Evolutionary conservation across 2,329 filamentous ascomycete species (phyloP).

Genomic region (Claviceps cyperi): DNA sequence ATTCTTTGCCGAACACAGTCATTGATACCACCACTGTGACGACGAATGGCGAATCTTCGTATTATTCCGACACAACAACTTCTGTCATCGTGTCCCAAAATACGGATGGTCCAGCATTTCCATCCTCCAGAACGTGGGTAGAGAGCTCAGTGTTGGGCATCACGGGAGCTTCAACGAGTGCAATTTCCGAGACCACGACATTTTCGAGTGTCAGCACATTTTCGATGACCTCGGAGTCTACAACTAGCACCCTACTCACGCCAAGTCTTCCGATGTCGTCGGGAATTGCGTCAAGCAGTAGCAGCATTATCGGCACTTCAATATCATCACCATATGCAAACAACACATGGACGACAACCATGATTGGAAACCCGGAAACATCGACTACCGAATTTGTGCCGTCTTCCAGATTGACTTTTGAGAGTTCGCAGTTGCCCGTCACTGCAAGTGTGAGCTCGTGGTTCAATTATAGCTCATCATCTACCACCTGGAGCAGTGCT

Average conservation of each 20-base stretch:
- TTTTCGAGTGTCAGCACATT: background rate
- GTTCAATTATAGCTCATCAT: background rate
- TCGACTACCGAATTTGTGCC: background rate
- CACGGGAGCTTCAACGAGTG: background rate
- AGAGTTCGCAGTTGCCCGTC: slow-evolving; percentile 1
- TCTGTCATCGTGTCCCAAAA: background rate
- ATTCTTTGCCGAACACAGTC: background rate
- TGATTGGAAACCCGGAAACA: background rate
- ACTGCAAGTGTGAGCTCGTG: background rate
- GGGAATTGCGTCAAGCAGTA: background rate
- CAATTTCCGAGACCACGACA: background rate
- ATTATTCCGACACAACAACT: background rate
- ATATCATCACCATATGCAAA: background rate
- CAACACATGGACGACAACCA: background rate
- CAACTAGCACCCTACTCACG: background rate
- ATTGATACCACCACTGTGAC: background rate
- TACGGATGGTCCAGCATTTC: background rate
- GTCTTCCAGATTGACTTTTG: background rate
- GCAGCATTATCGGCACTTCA: background rate
- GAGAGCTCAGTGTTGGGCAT: slow-evolving; percentile 5
- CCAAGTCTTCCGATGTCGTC: background rate
- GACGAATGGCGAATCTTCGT: background rate
- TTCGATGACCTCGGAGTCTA: background rate
- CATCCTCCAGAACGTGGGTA: background rate
- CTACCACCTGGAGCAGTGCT: background rate